A percentile compares a stretch with the other conserved stretches of the same genome.
Evolutionary conservation across 306 rosid species (phyloP).

Genomic region (Corylus avellana): DNA sequence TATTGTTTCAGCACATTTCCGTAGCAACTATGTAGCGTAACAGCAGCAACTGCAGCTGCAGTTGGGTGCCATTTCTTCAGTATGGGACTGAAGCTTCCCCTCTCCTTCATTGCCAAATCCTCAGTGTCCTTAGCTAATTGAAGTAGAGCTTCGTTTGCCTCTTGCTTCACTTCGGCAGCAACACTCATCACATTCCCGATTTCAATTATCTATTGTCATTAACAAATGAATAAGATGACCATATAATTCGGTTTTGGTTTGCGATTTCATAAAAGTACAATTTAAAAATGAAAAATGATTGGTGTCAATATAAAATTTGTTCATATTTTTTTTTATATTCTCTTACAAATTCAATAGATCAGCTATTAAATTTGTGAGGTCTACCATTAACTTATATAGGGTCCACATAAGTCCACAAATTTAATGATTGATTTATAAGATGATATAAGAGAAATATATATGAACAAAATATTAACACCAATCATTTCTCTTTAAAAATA

Average conservation of each 20-base stretch:
- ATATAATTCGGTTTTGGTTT: background rate
- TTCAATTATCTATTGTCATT: slow-evolving; percentile 52
- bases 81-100: slow-evolving; percentile 68
- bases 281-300: too few species aligned
- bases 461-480: too few species aligned
- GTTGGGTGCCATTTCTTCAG: slow-evolving; percentile 67
- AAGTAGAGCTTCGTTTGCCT: slow-evolving; percentile 46
- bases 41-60: slow-evolving; percentile 70
- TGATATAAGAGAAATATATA: too few species aligned
- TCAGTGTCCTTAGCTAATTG: slow-evolving; percentile 83
- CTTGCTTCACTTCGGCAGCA: slow-evolving; percentile 44
- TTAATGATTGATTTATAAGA: too few species aligned
- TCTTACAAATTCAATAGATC: too few species aligned
- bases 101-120: slow-evolving; percentile 70
- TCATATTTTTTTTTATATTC: too few species aligned
- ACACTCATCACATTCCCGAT: slow-evolving; percentile 36
- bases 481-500: too few species aligned
- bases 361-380: too few species aligned
- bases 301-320: too few species aligned
- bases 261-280: too few species aligned
- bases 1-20: slow-evolving; percentile 75
- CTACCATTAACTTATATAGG: too few species aligned
- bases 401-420: too few species aligned
- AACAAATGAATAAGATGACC: background rate
- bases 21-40: slow-evolving; percentile 75